A percentile compares a stretch with the other conserved stretches of the same genome.
phyloP scores from a whole-genome alignment of 2,329 filamentous ascomycete species.

The Teratosphaeria zuluensis region DNA sequence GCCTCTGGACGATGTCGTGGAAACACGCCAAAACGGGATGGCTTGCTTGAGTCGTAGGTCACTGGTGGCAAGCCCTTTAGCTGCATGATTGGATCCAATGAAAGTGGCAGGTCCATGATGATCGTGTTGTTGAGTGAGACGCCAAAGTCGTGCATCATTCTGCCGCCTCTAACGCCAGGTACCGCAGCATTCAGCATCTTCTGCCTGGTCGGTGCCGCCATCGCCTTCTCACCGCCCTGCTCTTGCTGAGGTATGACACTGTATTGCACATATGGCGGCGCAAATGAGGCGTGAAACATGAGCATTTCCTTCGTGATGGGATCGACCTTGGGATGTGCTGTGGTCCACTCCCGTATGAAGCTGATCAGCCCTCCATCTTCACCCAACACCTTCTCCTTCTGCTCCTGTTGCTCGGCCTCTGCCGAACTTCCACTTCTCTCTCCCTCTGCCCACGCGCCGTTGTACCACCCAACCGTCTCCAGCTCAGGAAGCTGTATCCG shows the following conservation, averaged over 20 bases:
- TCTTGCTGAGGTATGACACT: slow-evolving; percentile 42
- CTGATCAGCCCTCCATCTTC: slow-evolving; percentile 39
- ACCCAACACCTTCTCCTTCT: slow-evolving; percentile 15
- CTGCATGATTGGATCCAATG: slow-evolving; percentile 54
- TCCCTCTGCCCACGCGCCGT: slow-evolving; percentile 48
- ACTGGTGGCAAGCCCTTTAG: slow-evolving; percentile 48
- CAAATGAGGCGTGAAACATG: slow-evolving; percentile 57
- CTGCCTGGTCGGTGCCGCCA: background rate
- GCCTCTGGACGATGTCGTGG: slow-evolving; percentile 48
- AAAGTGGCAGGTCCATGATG: slow-evolving; percentile 60
- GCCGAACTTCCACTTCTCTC: slow-evolving; percentile 23
- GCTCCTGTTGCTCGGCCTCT: slow-evolving; percentile 1
- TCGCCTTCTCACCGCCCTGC: background rate
- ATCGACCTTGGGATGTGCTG: slow-evolving; percentile 59
- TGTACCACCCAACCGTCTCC: slow-evolving; percentile 62
- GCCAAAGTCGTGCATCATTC: slow-evolving; percentile 71
- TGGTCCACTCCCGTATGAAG: slow-evolving; percentile 63
- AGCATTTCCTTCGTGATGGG: slow-evolving; percentile 55
- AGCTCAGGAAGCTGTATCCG: slow-evolving; percentile 53
- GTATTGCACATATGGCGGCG: slow-evolving; percentile 58
- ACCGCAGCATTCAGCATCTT: slow-evolving; percentile 45
- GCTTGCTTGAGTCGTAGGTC: slow-evolving; percentile 47
- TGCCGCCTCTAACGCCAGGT: slow-evolving; percentile 52
- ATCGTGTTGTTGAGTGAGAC: slow-evolving; percentile 53
- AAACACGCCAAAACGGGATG: slow-evolving; percentile 58